phyloP scores from a whole-genome alignment of 2,329 filamentous ascomycete species.

The Sporothrix pseudoabietina region DNA sequence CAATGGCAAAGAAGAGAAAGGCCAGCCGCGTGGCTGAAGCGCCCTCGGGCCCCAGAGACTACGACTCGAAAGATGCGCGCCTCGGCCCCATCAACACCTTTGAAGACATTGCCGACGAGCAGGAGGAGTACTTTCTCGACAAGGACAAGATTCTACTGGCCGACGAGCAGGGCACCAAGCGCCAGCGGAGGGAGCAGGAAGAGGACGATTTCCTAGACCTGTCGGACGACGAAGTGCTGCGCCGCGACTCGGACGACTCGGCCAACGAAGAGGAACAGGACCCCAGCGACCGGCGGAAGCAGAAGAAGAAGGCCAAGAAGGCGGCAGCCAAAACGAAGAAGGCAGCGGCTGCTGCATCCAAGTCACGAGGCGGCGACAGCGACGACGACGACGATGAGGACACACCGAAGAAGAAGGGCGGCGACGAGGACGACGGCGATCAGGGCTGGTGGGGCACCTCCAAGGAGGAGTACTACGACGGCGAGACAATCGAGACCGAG shows the following conservation, averaged over 20 bases:
- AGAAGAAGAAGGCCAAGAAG: conserved; percentile 42
- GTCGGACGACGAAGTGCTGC: conserved; percentile 62
- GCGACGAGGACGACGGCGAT: conserved; percentile 59
- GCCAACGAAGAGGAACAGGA: conserved; percentile 34
- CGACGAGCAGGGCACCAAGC: conserved; percentile 77
- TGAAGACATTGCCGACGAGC: conserved; percentile 87
- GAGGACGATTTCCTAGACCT: conserved; percentile 62
- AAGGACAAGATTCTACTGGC: conserved; percentile 85
- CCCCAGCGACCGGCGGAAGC: conserved; percentile 27
- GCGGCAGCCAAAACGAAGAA: conserved; percentile 26
- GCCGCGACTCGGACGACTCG: conserved; percentile 38
- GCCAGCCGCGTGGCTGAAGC: conserved; percentile 54
- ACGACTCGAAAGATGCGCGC: conserved; percentile 61
- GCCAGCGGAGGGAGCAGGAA: conserved; percentile 63
- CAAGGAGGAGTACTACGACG: conserved; percentile 89
- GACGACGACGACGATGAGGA: conserved; percentile 51
- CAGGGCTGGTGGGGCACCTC: conserved; percentile 83
- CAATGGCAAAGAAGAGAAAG: conserved; percentile 72
- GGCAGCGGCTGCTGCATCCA: conserved; percentile 41
- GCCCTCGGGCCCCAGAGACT: conserved; percentile 56
- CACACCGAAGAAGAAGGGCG: conserved; percentile 58
- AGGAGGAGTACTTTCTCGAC: conserved; percentile 89
- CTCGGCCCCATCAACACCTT: conserved; percentile 63
- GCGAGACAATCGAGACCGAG: conserved; percentile 69
- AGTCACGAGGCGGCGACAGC: conserved; percentile 43